phyloP scores from a whole-genome alignment of 2,329 filamentous ascomycete genomes.

The Samsoniella hepiali region DNA sequence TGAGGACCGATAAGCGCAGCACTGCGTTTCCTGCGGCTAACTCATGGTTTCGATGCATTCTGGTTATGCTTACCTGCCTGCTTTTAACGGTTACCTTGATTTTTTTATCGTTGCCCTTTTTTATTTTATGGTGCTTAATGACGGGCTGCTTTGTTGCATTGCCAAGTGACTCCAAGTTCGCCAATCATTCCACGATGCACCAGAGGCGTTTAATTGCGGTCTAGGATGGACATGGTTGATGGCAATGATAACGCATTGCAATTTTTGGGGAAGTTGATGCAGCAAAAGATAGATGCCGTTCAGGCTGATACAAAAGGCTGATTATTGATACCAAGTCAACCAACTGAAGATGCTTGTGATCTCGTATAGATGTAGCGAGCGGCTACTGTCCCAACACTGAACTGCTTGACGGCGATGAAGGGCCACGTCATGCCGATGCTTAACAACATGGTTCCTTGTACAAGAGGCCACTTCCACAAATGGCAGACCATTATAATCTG shows the following conservation, averaged over 20 bases:
- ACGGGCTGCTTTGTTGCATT: constrained; percentile 11
- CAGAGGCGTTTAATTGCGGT: constrained; percentile 16
- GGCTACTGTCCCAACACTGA: background rate
- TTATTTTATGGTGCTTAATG: constrained; percentile 13
- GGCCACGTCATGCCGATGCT: too few relatives aligned
- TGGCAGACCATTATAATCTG: too few relatives aligned
- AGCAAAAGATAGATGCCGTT: background rate
- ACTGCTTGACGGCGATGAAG: too few relatives aligned
- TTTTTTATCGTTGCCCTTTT: constrained; percentile 14
- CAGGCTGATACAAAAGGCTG: background rate
- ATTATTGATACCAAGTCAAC: background rate
- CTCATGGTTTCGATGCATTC: constrained; percentile 1
- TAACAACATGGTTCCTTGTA: too few relatives aligned
- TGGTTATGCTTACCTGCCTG: constrained; percentile 1
- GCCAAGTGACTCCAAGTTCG: background rate
- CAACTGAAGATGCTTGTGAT: background rate
- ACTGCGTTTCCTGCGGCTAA: background rate
- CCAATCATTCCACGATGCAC: constrained; percentile 12
- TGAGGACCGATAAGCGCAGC: constrained; percentile 65
- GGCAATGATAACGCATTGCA: constrained; percentile 1
- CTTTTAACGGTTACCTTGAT: background rate
- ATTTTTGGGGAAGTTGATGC: background rate
- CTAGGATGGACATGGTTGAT: background rate
- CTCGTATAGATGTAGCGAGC: background rate
- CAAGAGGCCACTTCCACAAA: too few relatives aligned